Base-by-base conservation (phyloP, 257 asterid genomes). In the Plectranthus barbatus region DNA sequence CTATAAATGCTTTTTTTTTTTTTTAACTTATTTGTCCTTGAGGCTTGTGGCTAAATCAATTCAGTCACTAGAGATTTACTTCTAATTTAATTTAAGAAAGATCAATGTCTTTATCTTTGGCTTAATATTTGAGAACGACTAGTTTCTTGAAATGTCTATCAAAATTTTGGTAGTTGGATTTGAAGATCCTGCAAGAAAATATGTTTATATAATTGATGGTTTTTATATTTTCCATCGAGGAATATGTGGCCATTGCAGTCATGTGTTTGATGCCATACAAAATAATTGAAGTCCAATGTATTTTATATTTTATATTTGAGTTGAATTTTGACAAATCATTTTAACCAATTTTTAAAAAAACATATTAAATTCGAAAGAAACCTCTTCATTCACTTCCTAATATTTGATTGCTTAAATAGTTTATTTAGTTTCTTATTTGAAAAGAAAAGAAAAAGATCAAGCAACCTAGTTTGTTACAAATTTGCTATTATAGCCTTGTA, bases 1-100 rank as follows among this genome's bases (percentile, higher is more conserved):
- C 6, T 31, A 31, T 31, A 31, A 1, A 31, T 12, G 41, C 24
- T 9, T 17, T 34, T 66, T 39, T 19, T 61, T 66, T 42, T 17
- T n/a, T n/a, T n/a, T n/a, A n/a, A n/a, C 53, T 48, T 0, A 1
- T 33, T 56, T 72, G 85, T 74, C 88, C 86, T 60, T 62, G 9
- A 14, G 23, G 52, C 75, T 73, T 71, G 9, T 37, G 34, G 7
- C 58, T 34, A 70, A 46, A 60, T 26, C 44, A 17, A 47, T 50
- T 57, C 42, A 64, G 79, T 6, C 82, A 75, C 78, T 15, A 20
- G 1, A 6, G 57, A 23, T 66, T 31, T 24, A 7, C n/a, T 15
- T 4, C 41, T 42, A 46, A 44, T 56, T 68, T 47, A 26, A 36
- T 56, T 56, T 18, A 56, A 33, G 10, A 17, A 34, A 33, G 60